Base-by-base conservation (phyloP, 2,329 filamentous ascomycete genomes). In the Nectriaceae sp. region DNA sequence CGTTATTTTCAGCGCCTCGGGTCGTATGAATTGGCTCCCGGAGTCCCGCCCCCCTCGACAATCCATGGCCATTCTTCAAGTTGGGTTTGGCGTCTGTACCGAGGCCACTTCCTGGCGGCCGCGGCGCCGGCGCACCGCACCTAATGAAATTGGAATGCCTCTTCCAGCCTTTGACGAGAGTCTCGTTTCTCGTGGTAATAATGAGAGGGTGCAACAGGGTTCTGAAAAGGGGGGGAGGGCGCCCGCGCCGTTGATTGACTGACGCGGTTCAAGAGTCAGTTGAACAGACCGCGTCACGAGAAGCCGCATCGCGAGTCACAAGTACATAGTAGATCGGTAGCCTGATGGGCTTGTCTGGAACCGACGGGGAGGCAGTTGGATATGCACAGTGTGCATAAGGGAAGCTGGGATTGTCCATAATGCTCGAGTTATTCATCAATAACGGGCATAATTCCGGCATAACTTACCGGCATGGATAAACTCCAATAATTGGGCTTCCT, bases 21-120 rank as follows among this genome's bases (percentile, higher is more conserved):
- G 55, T 57, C 52, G 57, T 53, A 62, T 62, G 55, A 62, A 62
- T 43, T 55, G 55, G 44, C 50, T 53, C 46, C 50, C 52, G 46
- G 43, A 48, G 44, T 40, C 54, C 50, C 57, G 50, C 59, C 59
- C 57, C 56, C 53, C 48, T 47, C 44, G 39, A 43, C 48, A 24
- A 37, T 47, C 33, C n/a, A 10, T 10, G 33, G 33, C n/a, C 24
- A 6, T 29, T 13, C 24, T 6, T 29, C 6, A 29, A 29, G 11
- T 16, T 6, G 16, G 8, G 8, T 36, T 16, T 16, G 33, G 33
- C 33, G 33, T 29, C 33, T n/a, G 33, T 37, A 6, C 11, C 33
- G 11, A 37, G 33, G 33, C 33, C 33, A 37, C 16, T 11, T 16
- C 16, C 10, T 37, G 33, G 10, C 16, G 10, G 16, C 33, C 33